Evolutionary conservation across 2,329 filamentous ascomycete species (phyloP), one percentile per base, ranked within the genome.

Genomic region (Lomentospora prolificans): DNA sequence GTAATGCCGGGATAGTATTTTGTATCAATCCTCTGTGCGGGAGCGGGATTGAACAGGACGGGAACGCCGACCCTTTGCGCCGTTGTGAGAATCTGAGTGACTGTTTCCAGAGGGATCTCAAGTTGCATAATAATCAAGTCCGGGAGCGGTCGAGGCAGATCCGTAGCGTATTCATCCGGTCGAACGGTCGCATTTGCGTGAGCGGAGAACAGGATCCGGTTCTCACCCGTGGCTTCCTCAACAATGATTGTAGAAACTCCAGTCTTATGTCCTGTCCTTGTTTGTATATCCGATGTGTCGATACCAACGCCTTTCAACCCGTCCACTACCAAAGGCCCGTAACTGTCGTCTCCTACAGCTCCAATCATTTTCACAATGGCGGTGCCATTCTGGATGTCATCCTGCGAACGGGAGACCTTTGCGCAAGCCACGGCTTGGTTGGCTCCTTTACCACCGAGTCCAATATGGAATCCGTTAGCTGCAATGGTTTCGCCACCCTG

Each of bases 361-460:
- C 87, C 88, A 19, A 89, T 71, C 86, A 92, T 90, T 64, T 80
- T 75, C 39, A 91, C 80, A 39, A 66, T 61, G 36, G 68, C 65
- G 17, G 64, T 59, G 3, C 70, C 63, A 30, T 77, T 66, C 50
- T 64, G 58, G 55, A 68, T 61, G 27, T 50, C 27, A 58, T 66
- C 58, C 30, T 66, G 62, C 27, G 76, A 65, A 51, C 86, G 80
- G 1, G 89, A 94, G 53, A 95, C 81, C 60, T 92, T 88, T 53
- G 86, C 88, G 71, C 87, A 90, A 24, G 90, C 90, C 56, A 96
- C 88, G 58, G 90, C 91, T 74, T 97, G 92, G 75, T 97, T 97
- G 58, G 91, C 90, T 60, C 92, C 92, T 73, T 99, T 99, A 57
- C 94, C 92, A 64, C 92, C 94, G 28, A 87, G 85, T 46, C 87